Percentiles rank a stretch among this genome's conserved stretches.
Evolutionary conservation across 1,139 yeast species (phyloP).

Genomic region (Hyphopichia burtonii): DNA sequence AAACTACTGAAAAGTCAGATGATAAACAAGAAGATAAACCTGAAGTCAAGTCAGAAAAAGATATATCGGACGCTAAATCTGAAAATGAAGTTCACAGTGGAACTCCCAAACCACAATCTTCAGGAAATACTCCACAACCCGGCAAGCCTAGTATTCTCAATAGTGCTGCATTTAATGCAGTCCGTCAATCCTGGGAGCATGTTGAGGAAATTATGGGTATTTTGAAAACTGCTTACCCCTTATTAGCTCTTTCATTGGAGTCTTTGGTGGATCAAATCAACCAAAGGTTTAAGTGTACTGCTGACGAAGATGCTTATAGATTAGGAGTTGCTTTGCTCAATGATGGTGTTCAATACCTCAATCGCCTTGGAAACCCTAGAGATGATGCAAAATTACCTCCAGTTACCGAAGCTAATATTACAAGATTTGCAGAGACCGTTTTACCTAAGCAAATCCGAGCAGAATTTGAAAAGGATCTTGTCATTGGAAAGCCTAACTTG

Average conservation of each 20-base stretch:
- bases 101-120: background rate
- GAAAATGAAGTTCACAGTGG: background rate
- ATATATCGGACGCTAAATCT: background rate
- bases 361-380: conserved; percentile 80
- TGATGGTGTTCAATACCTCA: conserved; percentile 88
- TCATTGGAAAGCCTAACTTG: conserved; percentile 81
- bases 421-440: conserved; percentile 90
- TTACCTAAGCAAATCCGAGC: conserved; percentile 87
- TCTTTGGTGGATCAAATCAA: conserved; percentile 93
- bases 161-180: background rate
- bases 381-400: conserved; percentile 89
- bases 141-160: background rate
- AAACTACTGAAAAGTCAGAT: background rate
- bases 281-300: conserved; percentile 89
- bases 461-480: conserved; percentile 90
- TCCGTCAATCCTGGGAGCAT: conserved; percentile 87
- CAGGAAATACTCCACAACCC: background rate
- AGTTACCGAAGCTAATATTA: conserved; percentile 85
- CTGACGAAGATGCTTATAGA: conserved; percentile 95
- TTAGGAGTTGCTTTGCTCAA: conserved; percentile 87
- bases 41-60: background rate
- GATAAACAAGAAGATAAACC: background rate
- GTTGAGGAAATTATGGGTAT: conserved; percentile 95
- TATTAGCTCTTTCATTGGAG: conserved; percentile 88
- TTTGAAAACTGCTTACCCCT: conserved; percentile 92